Evolutionary conservation across 192 early-diverging fungal species (phyloP), one percentile per base, ranked within the genome.

Genomic region (Coemansia sp.): DNA sequence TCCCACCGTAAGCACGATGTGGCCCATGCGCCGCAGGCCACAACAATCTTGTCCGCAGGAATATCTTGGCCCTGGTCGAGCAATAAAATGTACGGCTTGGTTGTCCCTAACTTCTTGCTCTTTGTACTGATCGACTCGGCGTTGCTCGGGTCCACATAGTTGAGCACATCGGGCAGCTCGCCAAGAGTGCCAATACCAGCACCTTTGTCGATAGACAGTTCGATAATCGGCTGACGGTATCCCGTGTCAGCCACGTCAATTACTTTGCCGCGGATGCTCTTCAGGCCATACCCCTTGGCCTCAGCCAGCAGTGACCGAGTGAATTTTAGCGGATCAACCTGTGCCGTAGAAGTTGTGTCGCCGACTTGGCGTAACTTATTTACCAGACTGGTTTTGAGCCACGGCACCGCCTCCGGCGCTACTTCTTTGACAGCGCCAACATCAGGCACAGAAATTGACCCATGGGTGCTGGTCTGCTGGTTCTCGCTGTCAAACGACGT

Each of bases 11-110:
- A 50, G 17, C 78, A 80, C 60, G 72, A 70, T 12, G 65, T 75
- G 5, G 63, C 68, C 78, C 78, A 80, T 12, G 78, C 78, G 17
- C 78, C 78, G 23, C 78, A 80, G 1, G 78, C 78, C 22, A 75
- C 78, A 9, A 75, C 78, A 10, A 80, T 63, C 59, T 75, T 80
- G 63, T 80, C 78, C 2, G 73, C 73, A 1, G 69, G 67, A 11
- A 80, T 68, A n/a, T 75, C 72, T 11, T 39, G 22, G 3, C 69
- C 78, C 32, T 80, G 72, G 29, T 75, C 78, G 10, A 75, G 59
- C 11, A 67, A 52, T 38, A 80, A 56, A 10, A 75, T 62, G 25
- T 74, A 80, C 22, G 72, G 66, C 65, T 80, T 74, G 17, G 11
- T 54, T 10, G 65, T 70, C 5, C 59, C 59, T 7, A 45, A 27